Evolutionary conservation across 768 basidiomycete genomes (phyloP), one percentile per base, ranked within the genome.

Genomic region (Pleurotus djamor): DNA sequence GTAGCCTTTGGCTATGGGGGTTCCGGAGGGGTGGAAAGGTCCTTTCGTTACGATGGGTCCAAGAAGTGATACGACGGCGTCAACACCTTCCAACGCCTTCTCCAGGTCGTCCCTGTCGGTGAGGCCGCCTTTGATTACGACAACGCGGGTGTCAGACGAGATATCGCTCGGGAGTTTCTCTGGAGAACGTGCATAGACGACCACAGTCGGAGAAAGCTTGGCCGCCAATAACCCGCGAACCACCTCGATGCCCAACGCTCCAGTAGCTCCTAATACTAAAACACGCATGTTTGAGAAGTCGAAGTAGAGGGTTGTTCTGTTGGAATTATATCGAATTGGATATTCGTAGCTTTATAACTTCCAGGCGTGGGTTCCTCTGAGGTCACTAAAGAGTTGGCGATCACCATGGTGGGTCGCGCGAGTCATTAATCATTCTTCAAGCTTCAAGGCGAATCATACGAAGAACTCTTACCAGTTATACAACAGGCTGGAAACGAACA

Each of bases 241-340:
- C 60, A 91, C 74, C 14, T 80, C 76, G 48, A 81, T 70, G 51
- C 89, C 90, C 37, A 72, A 71, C 12, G 83, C 78, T 1, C 89
- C 89, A 3, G 89, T 92, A 21, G 79, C 85, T 14, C 89, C 90
- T n/a, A 92, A 76, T 59, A 91, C 75, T 57, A 91, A 76, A 59
- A 89, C 65, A 28, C 76, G 84, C 83, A 83, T 82, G 45, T n/a
- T 47, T 9, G 41, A 43, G n/a, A 9, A 9, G 41, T 43, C 41
- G 12, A 12, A 10, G 17, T 17, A 17, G 7, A 12, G 45, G 45
- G 14, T 47, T 47, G 13, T n/a, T 47, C 13, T 16, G 45, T 47
- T 12, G 45, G 45, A 8, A 1, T 47, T 2, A 47, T 2, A 17
- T 3, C 7, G 17, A 47, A 7, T 17, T 3, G 21, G 21, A 3